Conservation (phyloP, 441 rosid genomes). For the Isatis lusitanica region DNA sequence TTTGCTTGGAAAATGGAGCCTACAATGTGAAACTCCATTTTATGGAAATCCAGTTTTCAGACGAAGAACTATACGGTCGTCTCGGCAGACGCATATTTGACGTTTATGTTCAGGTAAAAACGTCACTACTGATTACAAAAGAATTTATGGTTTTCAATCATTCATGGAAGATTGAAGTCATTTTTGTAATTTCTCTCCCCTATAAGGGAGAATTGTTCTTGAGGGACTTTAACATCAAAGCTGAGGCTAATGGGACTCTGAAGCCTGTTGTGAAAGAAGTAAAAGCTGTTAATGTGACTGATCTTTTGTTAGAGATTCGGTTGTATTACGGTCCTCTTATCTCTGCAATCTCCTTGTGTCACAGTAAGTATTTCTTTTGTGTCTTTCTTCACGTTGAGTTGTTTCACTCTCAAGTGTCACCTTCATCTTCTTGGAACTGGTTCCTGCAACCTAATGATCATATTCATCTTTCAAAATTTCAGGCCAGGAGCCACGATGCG, state of each 20-base stretch:
- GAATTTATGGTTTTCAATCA: background rate
- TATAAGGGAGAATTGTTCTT: conserved; percentile 39
- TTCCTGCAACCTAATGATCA: background rate
- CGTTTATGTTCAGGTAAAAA: conserved; percentile 63
- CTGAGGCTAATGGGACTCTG: conserved; percentile 38
- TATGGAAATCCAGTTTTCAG: conserved; percentile 56
- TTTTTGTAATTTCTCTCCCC: background rate
- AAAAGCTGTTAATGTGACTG: conserved; percentile 4
- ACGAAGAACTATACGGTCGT: conserved; percentile 28
- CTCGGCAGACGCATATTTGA: conserved; percentile 55
- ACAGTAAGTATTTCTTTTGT: conserved; percentile 39
- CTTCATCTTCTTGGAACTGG: background rate
- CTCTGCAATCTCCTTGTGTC: conserved; percentile 38
- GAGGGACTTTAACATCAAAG: conserved; percentile 48
- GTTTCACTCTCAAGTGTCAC: background rate
- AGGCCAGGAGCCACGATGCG: conserved; percentile 23
- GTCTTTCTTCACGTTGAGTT: background rate
- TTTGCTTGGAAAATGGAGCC: conserved; percentile 50
- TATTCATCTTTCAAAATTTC: background rate
- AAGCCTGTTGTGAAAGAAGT: conserved; percentile 32
- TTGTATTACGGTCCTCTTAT: conserved; percentile 35
- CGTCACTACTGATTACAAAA: background rate
- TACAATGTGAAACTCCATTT: conserved; percentile 53
- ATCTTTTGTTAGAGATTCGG: conserved; percentile 25
- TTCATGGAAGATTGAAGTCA: background rate